Conservation (phyloP, 2,329 filamentous ascomycete genomes). For the Aspergillus flavus region DNA sequence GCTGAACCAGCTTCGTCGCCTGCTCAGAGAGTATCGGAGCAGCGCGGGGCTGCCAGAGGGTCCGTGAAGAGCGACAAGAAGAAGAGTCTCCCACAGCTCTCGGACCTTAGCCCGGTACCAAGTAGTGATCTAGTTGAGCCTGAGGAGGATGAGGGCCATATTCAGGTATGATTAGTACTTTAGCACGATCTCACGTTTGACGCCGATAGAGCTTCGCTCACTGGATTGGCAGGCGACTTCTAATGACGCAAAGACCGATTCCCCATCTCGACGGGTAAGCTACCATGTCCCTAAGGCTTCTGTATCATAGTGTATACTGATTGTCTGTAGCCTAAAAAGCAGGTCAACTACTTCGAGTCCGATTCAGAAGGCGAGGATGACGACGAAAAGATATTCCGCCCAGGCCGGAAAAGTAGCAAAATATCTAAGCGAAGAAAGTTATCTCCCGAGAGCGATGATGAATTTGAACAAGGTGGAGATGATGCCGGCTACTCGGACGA, state of each 20-base stretch:
- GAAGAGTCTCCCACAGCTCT: slow-evolving; percentile 42
- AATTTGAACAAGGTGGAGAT: slow-evolving; percentile 62
- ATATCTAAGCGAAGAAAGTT: slow-evolving; percentile 62
- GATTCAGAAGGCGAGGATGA: slow-evolving; percentile 71
- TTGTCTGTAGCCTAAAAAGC: slow-evolving; percentile 57
- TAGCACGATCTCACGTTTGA: slow-evolving; percentile 47
- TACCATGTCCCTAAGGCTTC: slow-evolving; percentile 9
- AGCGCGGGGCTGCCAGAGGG: slow-evolving; percentile 33
- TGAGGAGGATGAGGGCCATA: slow-evolving; percentile 62
- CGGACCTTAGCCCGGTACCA: slow-evolving; percentile 69
- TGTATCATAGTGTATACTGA: background rate
- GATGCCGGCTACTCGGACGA: slow-evolving; percentile 52
- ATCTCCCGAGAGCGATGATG: slow-evolving; percentile 68
- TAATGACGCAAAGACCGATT: slow-evolving; percentile 54
- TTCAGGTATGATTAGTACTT: slow-evolving; percentile 39
- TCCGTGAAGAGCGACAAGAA: slow-evolving; percentile 53
- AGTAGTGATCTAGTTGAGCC: slow-evolving; percentile 77
- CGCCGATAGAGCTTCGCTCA: slow-evolving; percentile 33
- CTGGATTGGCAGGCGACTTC: slow-evolving; percentile 43
- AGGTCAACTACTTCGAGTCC: slow-evolving; percentile 77
- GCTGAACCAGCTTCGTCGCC: slow-evolving; percentile 42
- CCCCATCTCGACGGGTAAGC: slow-evolving; percentile 77
- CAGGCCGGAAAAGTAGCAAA: slow-evolving; percentile 51
- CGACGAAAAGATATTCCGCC: slow-evolving; percentile 70
- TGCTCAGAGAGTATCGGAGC: slow-evolving; percentile 36